Evolutionary conservation across 345 rosid genomes (phyloP), one percentile per base, ranked within the genome.

Genomic region (Rhizophora apiculata): DNA sequence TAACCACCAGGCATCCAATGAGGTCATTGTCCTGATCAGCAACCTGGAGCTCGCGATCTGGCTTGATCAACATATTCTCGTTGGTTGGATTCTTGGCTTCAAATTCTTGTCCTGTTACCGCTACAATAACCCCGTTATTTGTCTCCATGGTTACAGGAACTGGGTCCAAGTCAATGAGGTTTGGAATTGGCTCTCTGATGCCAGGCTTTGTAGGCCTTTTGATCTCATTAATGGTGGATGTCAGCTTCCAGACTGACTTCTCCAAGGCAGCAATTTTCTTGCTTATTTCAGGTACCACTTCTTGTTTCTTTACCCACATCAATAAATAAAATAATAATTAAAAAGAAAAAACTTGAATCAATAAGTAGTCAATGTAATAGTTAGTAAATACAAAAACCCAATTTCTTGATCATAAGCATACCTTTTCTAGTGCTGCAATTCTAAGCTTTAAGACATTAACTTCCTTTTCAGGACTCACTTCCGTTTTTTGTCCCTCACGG

Each of bases 231-330:
- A 66, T 34, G 10, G 60, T 16, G 26, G 60, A 21, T 7, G 51
- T 67, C 22, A 67, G 27, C 70, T 67, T 61, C 36, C 6, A 6
- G 3, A 67, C 27, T 31, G 22, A 54, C 62, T 34, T 55, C 62
- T 67, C 69, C 60, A 66, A n/a, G 4, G 11, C 46, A 20, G 29
- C 36, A 31, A 31, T n/a, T 19, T 63, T 63, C 66, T 39, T 37
- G 5, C 21, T 21, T 2, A 3, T 34, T n/a, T 55, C 36, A 6
- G 37, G 15, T 11, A 5, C 48, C 29, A 55, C 29, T 34, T 56
- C 34, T 36, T 67, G 62, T 22, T 32, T 67, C 51, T 31, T 54
- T 61, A 21, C 32, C 46, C 5, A 4, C 24, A 21, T 54, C 39
- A 66, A 26, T 0, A 34, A 62, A 11, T 1, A 43, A 43, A 11